A percentile compares a stretch with the other conserved stretches of the same genome.
Conservation (phyloP, 2,329 filamentous ascomycete species). For the Fusarium buharicum region DNA sequence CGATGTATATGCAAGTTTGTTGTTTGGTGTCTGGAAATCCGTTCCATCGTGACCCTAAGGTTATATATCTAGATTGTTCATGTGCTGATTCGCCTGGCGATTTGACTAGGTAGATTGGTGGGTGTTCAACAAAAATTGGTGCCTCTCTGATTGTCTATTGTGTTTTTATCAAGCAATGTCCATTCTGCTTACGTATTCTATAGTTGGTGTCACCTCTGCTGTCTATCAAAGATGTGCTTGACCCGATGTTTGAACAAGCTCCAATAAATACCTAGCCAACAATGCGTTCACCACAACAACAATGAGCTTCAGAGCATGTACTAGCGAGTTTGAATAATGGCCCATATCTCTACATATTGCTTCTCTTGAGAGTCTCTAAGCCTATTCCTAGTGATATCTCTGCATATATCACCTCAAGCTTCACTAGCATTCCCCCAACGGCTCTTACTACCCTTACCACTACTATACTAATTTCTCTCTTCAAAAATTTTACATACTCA, state of each 20-base stretch:
- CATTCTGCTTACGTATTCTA: constrained; percentile 1
- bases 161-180: background rate
- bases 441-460: background rate
- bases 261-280: constrained; percentile 9
- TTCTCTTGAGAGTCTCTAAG: background rate
- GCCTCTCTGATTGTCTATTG: constrained; percentile 7
- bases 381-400: background rate
- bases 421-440: background rate
- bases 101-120: background rate
- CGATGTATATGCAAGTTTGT: background rate
- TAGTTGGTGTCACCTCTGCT: constrained; percentile 26
- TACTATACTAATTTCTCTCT: background rate
- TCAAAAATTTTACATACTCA: constrained; percentile 3
- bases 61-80: background rate
- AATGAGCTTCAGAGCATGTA: constrained; percentile 2
- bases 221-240: constrained; percentile 6
- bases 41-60: background rate
- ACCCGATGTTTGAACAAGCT: constrained; percentile 6
- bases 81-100: background rate
- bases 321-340: background rate
- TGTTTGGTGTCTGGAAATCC: background rate
- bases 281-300: constrained; percentile 8
- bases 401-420: background rate
- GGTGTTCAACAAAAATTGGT: background rate
- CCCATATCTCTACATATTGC: constrained; percentile 1